Evolutionary conservation across 345 rosid genomes (phyloP).

Genomic region (Eucalyptus leucophloia): DNA sequence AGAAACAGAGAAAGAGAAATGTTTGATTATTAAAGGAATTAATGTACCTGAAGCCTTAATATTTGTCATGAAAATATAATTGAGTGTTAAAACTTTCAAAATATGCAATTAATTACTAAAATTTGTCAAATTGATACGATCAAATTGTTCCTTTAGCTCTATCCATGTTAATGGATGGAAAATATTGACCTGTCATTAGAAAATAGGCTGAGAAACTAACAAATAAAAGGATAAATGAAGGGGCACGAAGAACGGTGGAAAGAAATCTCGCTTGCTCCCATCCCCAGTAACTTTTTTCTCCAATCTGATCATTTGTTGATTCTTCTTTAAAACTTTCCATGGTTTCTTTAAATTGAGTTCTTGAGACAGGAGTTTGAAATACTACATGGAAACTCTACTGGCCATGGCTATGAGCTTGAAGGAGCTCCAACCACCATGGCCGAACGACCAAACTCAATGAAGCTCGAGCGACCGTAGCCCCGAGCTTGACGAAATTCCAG

Average conservation of each 20-base stretch:
- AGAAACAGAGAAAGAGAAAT: neutral
- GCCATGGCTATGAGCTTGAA: neutral
- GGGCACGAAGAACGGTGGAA: neutral
- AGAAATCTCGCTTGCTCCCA: constrained; percentile 45
- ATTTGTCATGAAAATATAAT: neutral
- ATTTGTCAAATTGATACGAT: neutral
- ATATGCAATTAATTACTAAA: neutral
- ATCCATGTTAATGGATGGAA: neutral
- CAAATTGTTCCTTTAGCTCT: neutral
- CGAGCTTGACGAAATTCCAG: neutral
- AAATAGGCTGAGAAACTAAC: neutral
- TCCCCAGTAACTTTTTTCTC: constrained; percentile 26
- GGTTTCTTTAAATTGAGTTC: neutral
- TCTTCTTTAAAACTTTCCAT: neutral
- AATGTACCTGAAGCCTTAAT: neutral
- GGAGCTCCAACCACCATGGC: neutral
- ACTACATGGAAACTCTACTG: neutral
- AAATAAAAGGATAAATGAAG: neutral
- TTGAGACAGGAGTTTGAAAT: neutral
- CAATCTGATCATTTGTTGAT: neutral
- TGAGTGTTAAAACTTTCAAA: neutral
- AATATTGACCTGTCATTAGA: neutral
- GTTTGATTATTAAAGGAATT: neutral
- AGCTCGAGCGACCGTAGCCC: neutral
- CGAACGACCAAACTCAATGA: neutral